phyloP scores from a whole-genome alignment of 139 green algal genomes.

The Picochlorum costavermella region DNA sequence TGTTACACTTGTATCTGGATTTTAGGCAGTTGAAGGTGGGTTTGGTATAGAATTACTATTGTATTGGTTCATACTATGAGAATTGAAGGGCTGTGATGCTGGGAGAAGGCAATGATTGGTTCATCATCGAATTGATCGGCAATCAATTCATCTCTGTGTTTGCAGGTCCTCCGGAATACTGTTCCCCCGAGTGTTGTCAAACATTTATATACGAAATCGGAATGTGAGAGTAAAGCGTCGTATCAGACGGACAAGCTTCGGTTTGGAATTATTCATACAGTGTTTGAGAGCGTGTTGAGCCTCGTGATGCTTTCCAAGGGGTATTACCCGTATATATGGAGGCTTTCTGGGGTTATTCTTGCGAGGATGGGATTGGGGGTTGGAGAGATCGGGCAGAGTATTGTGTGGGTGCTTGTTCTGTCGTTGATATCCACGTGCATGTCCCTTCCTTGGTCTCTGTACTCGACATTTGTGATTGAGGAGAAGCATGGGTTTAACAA shows the following conservation, averaged over 20 bases:
- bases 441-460: slow-evolving; percentile 65
- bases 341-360: neutral
- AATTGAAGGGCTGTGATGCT: no score
- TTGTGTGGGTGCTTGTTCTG: slow-evolving; percentile 35
- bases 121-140: no score
- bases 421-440: slow-evolving; percentile 50
- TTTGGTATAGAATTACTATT: neutral
- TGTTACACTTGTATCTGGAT: slow-evolving; percentile 52
- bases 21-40: slow-evolving; percentile 32
- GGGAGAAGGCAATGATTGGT: no score
- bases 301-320: slow-evolving; percentile 9
- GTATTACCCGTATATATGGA: slow-evolving; percentile 26
- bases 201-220: slow-evolving; percentile 28
- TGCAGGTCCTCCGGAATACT: slow-evolving; percentile 27
- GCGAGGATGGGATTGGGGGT: neutral
- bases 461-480: slow-evolving; percentile 73
- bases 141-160: neutral
- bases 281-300: slow-evolving; percentile 31
- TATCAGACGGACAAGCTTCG: slow-evolving; percentile 65
- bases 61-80: no score
- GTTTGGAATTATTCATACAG: slow-evolving; percentile 25
- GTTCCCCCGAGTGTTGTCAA: slow-evolving; percentile 31
- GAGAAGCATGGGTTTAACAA: slow-evolving; percentile 87
- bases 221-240: slow-evolving; percentile 40
- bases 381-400: slow-evolving; percentile 10